Evolutionary conservation across 2,329 filamentous ascomycete genomes (phyloP).

Genomic region (Paracoccidioides lutzii): DNA sequence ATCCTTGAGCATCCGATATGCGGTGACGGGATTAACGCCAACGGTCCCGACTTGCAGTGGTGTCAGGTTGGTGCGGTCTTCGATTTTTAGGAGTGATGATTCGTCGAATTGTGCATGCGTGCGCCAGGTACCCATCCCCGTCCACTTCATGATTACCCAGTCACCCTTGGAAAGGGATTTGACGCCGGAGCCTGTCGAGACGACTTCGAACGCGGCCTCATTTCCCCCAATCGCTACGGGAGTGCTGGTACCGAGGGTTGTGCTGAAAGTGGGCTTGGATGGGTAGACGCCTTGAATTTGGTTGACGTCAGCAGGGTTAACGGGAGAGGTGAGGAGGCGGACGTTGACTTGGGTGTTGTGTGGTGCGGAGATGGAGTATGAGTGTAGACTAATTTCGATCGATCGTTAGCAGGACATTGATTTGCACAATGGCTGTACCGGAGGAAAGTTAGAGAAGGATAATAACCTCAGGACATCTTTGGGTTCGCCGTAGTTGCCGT

Average conservation of each 20-base stretch:
- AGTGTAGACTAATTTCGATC: conserved; percentile 28
- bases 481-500: conserved; percentile 37
- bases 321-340: conserved; percentile 76
- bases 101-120: conserved; percentile 65
- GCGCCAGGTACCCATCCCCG: conserved; percentile 85
- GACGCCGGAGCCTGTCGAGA: conserved; percentile 50
- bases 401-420: background rate
- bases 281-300: conserved; percentile 96
- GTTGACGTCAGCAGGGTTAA: conserved; percentile 97
- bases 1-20: conserved; percentile 82
- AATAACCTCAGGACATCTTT: conserved; percentile 35
- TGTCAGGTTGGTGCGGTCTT: conserved; percentile 55
- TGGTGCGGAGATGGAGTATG: conserved; percentile 37
- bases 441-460: background rate
- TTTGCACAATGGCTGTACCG: background rate
- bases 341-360: conserved; percentile 58
- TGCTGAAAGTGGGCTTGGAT: conserved; percentile 64
- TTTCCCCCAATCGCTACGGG: conserved; percentile 57
- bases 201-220: conserved; percentile 87
- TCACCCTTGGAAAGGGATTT: conserved; percentile 61
- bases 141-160: conserved; percentile 80
- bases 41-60: conserved; percentile 75
- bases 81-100: conserved; percentile 53
- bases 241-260: conserved; percentile 58
- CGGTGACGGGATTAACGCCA: conserved; percentile 83